phyloP scores from a whole-genome alignment of 306 rosid species.

The Amphicarpaea edgeworthii region DNA sequence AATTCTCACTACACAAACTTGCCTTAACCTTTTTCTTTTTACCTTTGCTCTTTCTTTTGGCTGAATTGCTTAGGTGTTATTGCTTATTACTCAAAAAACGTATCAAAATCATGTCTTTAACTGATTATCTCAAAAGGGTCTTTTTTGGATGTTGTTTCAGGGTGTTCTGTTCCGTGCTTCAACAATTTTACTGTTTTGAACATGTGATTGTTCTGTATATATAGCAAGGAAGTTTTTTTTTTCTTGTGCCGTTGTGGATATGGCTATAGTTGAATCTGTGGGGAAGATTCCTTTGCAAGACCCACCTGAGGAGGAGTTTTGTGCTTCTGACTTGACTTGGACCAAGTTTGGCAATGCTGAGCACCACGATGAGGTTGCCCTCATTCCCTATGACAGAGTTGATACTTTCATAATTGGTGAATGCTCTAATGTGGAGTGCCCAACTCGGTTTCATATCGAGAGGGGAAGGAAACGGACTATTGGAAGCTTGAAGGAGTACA shows the following conservation, averaged over 20 bases:
- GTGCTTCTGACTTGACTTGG: constrained; percentile 83
- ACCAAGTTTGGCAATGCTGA: constrained; percentile 81
- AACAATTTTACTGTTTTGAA: background rate
- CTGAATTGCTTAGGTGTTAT: constrained; percentile 28
- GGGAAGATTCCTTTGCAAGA: constrained; percentile 78
- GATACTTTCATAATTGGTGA: constrained; percentile 93
- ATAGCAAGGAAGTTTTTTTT: background rate
- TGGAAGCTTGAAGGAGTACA: constrained; percentile 87
- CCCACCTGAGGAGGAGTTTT: constrained; percentile 84
- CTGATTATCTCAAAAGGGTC: constrained; percentile 33
- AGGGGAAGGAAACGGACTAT: constrained; percentile 74
- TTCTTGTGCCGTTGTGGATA: constrained; percentile 20
- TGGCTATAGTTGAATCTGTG: constrained; percentile 80
- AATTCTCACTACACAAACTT: constrained; percentile 13
- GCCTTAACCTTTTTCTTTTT: background rate
- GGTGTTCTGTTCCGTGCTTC: constrained; percentile 30
- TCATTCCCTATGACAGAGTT: constrained; percentile 86
- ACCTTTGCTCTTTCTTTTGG: background rate
- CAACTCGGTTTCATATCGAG: constrained; percentile 89
- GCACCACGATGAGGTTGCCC: constrained; percentile 85
- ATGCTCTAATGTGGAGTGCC: constrained; percentile 81
- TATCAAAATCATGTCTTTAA: constrained; percentile 22
- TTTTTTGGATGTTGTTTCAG: constrained; percentile 41
- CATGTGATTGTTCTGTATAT: constrained; percentile 18
- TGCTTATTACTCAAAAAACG: background rate